Percentiles rank a stretch among this genome's conserved stretches.
phyloP scores from a whole-genome alignment of 139 green algal species.

The Coccomyxa sp. region DNA sequence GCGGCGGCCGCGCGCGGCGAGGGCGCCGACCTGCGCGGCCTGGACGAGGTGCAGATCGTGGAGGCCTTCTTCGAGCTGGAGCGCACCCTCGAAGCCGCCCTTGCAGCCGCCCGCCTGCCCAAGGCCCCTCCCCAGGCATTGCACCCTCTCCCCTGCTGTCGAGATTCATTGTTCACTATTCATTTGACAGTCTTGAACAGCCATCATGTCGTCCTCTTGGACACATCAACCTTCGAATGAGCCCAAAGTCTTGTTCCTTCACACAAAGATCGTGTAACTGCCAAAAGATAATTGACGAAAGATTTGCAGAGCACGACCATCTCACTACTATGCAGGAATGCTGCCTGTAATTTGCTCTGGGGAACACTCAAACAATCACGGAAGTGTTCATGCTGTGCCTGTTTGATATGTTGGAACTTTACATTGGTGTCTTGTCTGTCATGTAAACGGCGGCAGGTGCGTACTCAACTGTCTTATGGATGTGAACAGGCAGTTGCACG shows the following conservation, averaged over 20 bases:
- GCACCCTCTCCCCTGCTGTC: background rate
- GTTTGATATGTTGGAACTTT: background rate
- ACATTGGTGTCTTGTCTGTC: background rate
- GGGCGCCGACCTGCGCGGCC: background rate
- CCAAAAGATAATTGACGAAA: too few species aligned
- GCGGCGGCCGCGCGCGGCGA: background rate
- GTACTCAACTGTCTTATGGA: background rate
- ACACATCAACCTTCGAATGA: too few species aligned
- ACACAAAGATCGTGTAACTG: too few species aligned
- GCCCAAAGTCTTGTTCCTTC: too few species aligned
- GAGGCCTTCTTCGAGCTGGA: slow-evolving; percentile 37
- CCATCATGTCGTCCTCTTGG: too few species aligned
- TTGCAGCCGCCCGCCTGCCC: background rate
- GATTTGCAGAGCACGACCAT: too few species aligned
- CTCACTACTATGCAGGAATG: too few species aligned
- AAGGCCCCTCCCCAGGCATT: background rate
- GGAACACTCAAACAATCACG: too few species aligned
- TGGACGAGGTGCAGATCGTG: slow-evolving; percentile 27
- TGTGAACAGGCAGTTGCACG: slow-evolving; percentile 2
- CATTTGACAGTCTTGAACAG: too few species aligned
- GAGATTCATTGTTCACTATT: background rate
- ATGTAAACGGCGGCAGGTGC: too few species aligned
- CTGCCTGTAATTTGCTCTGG: too few species aligned
- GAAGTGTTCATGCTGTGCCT: background rate
- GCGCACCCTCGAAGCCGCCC: slow-evolving; percentile 6